phyloP scores from a whole-genome alignment of 2,329 filamentous ascomycete genomes.

The Didymella segeticola region DNA sequence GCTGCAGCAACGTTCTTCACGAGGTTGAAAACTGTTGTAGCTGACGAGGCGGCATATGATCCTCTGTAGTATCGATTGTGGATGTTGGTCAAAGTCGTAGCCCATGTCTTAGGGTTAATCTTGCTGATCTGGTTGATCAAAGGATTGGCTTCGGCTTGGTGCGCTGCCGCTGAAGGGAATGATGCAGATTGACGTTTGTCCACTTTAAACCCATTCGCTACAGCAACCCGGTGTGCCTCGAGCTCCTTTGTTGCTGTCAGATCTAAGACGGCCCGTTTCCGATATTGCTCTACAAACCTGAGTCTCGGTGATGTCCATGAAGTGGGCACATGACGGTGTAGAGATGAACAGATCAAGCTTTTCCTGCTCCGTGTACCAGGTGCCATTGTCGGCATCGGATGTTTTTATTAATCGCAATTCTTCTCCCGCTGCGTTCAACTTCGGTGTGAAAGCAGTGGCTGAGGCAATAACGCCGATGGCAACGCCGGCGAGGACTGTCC shows the following conservation, averaged over 20 bases:
- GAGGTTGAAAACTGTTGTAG: conserved; percentile 79
- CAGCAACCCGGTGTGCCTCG: conserved; percentile 15
- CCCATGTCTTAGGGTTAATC: conserved; percentile 21
- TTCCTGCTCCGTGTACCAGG: conserved; percentile 21
- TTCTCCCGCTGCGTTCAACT: conserved; percentile 17
- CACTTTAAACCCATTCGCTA: conserved; percentile 14
- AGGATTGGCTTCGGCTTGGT: conserved; percentile 16
- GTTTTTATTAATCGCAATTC: conserved; percentile 20
- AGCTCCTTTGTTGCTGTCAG: conserved; percentile 9
- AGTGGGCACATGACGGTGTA: conserved; percentile 17
- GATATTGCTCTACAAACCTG: background rate
- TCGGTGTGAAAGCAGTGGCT: background rate
- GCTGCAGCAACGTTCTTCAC: conserved; percentile 74
- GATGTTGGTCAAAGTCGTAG: conserved; percentile 21
- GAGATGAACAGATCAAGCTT: conserved; percentile 20
- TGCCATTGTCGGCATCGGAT: conserved; percentile 16
- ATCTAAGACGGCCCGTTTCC: too few species aligned
- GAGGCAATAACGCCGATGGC: conserved; percentile 13
- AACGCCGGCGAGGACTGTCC: conserved; percentile 5
- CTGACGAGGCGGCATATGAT: conserved; percentile 72
- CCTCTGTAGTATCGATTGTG: conserved; percentile 27
- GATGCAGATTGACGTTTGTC: conserved; percentile 21
- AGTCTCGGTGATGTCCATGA: conserved; percentile 21
- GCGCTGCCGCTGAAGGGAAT: conserved; percentile 17
- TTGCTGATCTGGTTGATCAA: conserved; percentile 23